Percentiles rank a stretch among this genome's conserved stretches.
These are phyloP conservation scores for Scalesia atractyloides DNA, from an alignment of 129 eudicot genomes.

Conservation along the genomic window DNA sequence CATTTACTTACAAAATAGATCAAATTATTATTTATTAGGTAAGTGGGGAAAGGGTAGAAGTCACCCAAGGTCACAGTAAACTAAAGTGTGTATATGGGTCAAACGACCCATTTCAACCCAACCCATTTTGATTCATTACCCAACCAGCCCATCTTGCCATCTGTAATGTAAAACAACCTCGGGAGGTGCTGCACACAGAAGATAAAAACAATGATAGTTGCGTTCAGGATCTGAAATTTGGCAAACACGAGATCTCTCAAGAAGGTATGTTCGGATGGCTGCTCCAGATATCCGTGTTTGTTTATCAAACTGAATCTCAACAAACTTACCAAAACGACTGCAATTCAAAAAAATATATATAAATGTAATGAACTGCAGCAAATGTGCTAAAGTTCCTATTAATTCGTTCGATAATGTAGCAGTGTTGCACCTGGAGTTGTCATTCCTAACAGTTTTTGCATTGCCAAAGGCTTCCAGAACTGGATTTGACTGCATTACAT, in stretches of 20 bases:
- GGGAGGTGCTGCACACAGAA: constrained; percentile 91
- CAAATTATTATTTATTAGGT: neutral
- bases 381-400: neutral
- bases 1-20: neutral
- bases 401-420: constrained; percentile 13
- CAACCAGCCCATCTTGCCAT: neutral
- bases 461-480: constrained; percentile 99
- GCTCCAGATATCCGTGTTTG: constrained; percentile 92
- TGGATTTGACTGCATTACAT: constrained; percentile 86
- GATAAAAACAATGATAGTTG: constrained; percentile 95
- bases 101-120: neutral
- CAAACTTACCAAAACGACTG: constrained; percentile 99
- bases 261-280: constrained; percentile 95
- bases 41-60: neutral
- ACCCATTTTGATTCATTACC: no score
- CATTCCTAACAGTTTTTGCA: constrained; percentile 96
- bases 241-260: constrained; percentile 98
- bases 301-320: constrained; percentile 95
- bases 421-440: constrained; percentile 78
- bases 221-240: constrained; percentile 96
- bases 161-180: constrained; percentile 56
- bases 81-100: neutral
- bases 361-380: constrained; percentile 31
- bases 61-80: neutral
- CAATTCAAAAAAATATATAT: constrained; percentile 27